Conservation (phyloP, 805 yeast genomes). For the Saccharomycopsis synnaedendra region DNA sequence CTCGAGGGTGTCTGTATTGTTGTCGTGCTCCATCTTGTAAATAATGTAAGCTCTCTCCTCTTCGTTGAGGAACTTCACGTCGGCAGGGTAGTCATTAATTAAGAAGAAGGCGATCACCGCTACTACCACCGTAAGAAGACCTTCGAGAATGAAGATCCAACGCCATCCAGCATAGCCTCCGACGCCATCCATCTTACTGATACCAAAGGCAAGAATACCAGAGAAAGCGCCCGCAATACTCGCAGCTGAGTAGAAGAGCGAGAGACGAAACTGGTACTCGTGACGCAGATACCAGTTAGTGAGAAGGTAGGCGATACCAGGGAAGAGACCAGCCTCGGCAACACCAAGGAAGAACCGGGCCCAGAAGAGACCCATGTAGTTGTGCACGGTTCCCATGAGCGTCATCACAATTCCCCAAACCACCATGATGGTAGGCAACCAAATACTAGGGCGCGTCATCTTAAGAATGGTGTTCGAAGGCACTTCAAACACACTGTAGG, state of each 20-base stretch:
- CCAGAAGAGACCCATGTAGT: constrained; percentile 22
- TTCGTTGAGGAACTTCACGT: constrained; percentile 38
- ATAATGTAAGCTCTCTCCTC: constrained; percentile 43
- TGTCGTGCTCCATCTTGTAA: constrained; percentile 8
- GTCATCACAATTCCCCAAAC: constrained; percentile 30
- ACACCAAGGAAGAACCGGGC: constrained; percentile 29
- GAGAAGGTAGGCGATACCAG: constrained; percentile 29
- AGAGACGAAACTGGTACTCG: constrained; percentile 27
- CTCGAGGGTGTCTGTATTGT: constrained; percentile 1
- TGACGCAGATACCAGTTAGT: constrained; percentile 29
- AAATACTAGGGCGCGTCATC: constrained; percentile 25
- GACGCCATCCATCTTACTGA: constrained; percentile 22
- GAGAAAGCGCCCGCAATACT: constrained; percentile 28
- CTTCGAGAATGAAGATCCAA: constrained; percentile 46
- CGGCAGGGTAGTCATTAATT: constrained; percentile 63
- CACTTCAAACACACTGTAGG: constrained; percentile 32
- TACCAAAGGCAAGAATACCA: constrained; percentile 27
- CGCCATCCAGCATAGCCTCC: constrained; percentile 38
- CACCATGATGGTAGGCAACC: constrained; percentile 26
- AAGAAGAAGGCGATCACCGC: constrained; percentile 31
- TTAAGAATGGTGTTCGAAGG: constrained; percentile 26
- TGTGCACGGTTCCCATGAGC: constrained; percentile 24
- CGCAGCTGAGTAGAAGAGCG: constrained; percentile 27
- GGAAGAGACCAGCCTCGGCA: constrained; percentile 32
- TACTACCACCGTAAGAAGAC: constrained; percentile 25